Percentiles rank a stretch among this genome's conserved stretches.
Evolutionary conservation across 805 yeast species (phyloP).

Genomic region (Metschnikowia vanudenii): DNA sequence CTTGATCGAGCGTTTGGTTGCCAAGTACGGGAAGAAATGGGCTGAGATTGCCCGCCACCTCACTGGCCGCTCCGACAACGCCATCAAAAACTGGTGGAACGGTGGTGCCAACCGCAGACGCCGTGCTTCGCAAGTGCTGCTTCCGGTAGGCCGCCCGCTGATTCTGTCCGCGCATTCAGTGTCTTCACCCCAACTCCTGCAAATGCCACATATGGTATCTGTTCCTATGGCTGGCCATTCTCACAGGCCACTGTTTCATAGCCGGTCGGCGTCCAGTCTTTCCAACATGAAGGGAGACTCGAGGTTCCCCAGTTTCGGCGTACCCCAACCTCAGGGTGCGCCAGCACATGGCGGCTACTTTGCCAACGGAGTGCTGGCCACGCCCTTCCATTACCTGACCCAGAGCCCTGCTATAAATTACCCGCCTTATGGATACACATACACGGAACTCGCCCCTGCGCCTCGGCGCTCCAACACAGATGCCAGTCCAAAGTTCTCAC

Average conservation of each 20-base stretch:
- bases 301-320: neutral
- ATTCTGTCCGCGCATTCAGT: neutral
- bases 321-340: no score
- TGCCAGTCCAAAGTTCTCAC: neutral
- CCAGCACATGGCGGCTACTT: no score
- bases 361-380: neutral
- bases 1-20: constrained; percentile 75
- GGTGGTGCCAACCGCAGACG: constrained; percentile 87
- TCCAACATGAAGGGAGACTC: neutral
- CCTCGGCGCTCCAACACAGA: neutral
- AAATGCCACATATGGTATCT: neutral
- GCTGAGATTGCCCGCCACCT: constrained; percentile 89
- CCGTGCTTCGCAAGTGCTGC: constrained; percentile 35
- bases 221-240: neutral
- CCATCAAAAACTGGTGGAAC: constrained; percentile 95
- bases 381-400: neutral
- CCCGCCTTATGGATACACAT: neutral
- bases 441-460: neutral
- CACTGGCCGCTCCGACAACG: constrained; percentile 85
- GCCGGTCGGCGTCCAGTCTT: neutral
- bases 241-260: neutral
- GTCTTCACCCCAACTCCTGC: neutral
- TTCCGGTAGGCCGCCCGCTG: neutral
- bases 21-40: constrained; percentile 83
- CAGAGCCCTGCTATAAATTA: neutral